These are phyloP conservation scores for Stagonosporopsis chrysanthemi DNA, from an alignment of 2,329 filamentous ascomycete genomes.

Conservation along the genomic window DNA sequence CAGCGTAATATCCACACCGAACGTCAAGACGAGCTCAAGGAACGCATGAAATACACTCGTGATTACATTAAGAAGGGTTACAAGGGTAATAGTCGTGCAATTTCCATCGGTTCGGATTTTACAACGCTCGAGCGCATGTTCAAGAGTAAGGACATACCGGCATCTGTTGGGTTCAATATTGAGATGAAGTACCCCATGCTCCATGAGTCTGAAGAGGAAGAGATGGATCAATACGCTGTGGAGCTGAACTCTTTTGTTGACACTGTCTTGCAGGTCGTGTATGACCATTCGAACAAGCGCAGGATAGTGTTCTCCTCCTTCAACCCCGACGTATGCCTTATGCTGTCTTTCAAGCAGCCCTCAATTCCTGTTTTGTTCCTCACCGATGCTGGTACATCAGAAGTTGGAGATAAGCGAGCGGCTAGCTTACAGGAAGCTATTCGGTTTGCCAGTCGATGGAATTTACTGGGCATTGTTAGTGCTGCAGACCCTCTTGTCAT, in stretches of 20 bases:
- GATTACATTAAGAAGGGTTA: slow-evolving; percentile 95
- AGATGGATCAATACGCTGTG: slow-evolving; percentile 95
- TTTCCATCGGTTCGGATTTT: slow-evolving; percentile 95
- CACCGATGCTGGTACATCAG: slow-evolving; percentile 82
- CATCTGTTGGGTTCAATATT: slow-evolving; percentile 92
- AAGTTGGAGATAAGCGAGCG: slow-evolving; percentile 87
- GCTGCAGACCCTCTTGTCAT: slow-evolving; percentile 88
- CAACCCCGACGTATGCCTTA: slow-evolving; percentile 94
- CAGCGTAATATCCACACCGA: slow-evolving; percentile 51
- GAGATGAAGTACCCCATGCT: slow-evolving; percentile 99
- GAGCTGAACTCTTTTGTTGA: slow-evolving; percentile 98
- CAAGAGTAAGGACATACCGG: slow-evolving; percentile 70
- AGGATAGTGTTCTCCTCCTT: slow-evolving; percentile 98
- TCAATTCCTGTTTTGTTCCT: slow-evolving; percentile 95
- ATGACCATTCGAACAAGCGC: slow-evolving; percentile 80
- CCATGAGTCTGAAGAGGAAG: slow-evolving; percentile 90
- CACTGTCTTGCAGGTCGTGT: slow-evolving; percentile 87
- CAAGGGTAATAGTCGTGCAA: slow-evolving; percentile 93
- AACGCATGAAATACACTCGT: slow-evolving; percentile 96
- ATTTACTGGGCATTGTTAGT: slow-evolving; percentile 87
- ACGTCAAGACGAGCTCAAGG: slow-evolving; percentile 65
- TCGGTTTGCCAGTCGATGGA: slow-evolving; percentile 93
- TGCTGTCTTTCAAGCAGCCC: slow-evolving; percentile 95
- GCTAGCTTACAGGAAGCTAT: slow-evolving; percentile 94
- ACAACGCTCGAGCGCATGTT: slow-evolving; percentile 95